Percentiles rank a stretch among this genome's conserved stretches.
phyloP scores from a whole-genome alignment of 2,329 filamentous ascomycete genomes.

The Drechslera avenae region DNA sequence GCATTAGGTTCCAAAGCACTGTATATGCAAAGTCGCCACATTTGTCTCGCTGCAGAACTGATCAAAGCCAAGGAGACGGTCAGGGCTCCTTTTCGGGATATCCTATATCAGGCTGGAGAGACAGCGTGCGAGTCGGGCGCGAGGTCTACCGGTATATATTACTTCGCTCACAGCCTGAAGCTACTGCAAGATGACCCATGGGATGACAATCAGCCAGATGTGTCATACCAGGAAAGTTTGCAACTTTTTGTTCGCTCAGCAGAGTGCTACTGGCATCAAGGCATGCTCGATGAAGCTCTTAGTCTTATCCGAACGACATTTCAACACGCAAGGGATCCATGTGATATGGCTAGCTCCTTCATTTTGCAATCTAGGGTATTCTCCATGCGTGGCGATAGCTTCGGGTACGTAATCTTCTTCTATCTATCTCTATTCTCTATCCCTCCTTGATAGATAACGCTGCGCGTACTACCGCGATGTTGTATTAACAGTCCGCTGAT shows the following conservation, averaged over 20 bases:
- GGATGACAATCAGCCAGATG: conserved; percentile 71
- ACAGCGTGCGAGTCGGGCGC: conserved; percentile 82
- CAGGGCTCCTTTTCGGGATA: conserved; percentile 71
- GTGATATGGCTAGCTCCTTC: conserved; percentile 84
- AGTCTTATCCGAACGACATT: conserved; percentile 73
- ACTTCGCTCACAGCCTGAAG: conserved; percentile 75
- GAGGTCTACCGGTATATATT: conserved; percentile 78
- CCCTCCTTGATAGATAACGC: background rate
- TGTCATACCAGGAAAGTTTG: conserved; percentile 84
- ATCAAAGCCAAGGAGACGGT: conserved; percentile 69
- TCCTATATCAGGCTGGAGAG: conserved; percentile 79
- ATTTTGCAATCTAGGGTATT: conserved; percentile 81
- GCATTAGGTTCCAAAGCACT: conserved; percentile 55
- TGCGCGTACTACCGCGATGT: background rate
- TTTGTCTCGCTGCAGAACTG: conserved; percentile 76
- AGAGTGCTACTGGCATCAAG: conserved; percentile 82
- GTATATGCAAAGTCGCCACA: conserved; percentile 79
- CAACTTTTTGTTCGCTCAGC: conserved; percentile 72
- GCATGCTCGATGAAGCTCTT: conserved; percentile 70
- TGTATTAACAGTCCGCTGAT: background rate
- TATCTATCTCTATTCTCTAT: no score
- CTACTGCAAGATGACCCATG: conserved; percentile 83
- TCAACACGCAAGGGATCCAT: conserved; percentile 68
- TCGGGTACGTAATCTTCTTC: conserved; percentile 37
- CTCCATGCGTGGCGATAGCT: conserved; percentile 73